Base-by-base conservation (phyloP, 169 alveolate species). In the Plasmodium gonderi region DNA sequence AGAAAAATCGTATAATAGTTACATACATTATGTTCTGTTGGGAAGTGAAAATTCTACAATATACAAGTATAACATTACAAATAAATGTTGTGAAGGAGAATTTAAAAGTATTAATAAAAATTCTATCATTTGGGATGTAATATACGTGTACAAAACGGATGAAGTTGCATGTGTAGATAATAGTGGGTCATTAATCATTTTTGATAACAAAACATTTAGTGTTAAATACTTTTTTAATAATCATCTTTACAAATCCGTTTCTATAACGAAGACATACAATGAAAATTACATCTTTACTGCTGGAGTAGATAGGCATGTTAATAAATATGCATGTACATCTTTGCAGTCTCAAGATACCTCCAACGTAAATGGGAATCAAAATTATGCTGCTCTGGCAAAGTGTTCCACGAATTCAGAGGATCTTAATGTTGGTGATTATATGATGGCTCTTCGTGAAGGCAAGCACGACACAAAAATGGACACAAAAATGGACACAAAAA, bases 41-140 rank as follows among this genome's bases (percentile, higher is more conserved):
- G 93, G 93, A 7, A 75, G 89, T 11, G 93, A 75, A 8, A 38
- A 87, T 1, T 87, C 93, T n/a, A 87, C 42, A 87, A 87, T 87
- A 38, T 87, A 87, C 33, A 87, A 87, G 29, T 87, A 87, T n/a
- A 60, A 76, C 42, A 49, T 87, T 3, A 31, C 45, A 17, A 75
- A 49, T 4, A 87, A 75, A 42, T 9, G 1, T 29, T 87, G 87
- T 38, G 79, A 33, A 29, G 93, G 93, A 7, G 87, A 54, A 33
- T 87, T 60, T 67, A 3, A 49, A 8, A 33, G 87, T 6, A 67
- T 75, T n/a, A 74, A 87, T 87, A 77, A 75, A 2, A 44, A 75
- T 12, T 38, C 49, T 29, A 42, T 87, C 26, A 75, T 87, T 33
- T 87, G 93, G 93, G 93, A 87, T 44, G 67, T 87, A 0, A 44